Conservation (phyloP, 2,329 filamentous ascomycete species). For the Cercospora zeina region DNA sequence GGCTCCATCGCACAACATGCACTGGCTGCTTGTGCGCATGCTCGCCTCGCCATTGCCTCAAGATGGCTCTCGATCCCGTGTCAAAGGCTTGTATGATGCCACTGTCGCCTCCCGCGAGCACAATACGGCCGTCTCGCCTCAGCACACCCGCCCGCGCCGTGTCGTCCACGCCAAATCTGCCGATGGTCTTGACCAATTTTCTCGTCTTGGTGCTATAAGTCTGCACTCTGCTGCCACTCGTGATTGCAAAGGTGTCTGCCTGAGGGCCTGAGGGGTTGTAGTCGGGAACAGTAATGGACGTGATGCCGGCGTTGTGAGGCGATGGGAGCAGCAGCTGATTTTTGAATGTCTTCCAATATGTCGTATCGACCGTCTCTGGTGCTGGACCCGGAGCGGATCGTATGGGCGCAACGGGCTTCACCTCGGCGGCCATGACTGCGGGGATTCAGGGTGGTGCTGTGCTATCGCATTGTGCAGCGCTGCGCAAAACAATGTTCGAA, state of each 20-base stretch:
- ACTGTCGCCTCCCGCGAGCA: slow-evolving; percentile 88
- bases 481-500: neutral
- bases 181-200: slow-evolving; percentile 90
- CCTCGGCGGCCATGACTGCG: slow-evolving; percentile 74
- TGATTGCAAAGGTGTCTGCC: slow-evolving; percentile 80
- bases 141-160: slow-evolving; percentile 88
- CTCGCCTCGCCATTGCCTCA: slow-evolving; percentile 79
- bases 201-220: slow-evolving; percentile 90
- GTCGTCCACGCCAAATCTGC: slow-evolving; percentile 76
- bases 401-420: slow-evolving; percentile 74
- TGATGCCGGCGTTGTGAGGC: slow-evolving; percentile 84
- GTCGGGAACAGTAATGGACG: slow-evolving; percentile 65
- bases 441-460: neutral
- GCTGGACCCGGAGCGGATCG: slow-evolving; percentile 82
- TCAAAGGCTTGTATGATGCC: slow-evolving; percentile 96
- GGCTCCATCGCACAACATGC: slow-evolving; percentile 90
- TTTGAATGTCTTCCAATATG: slow-evolving; percentile 95
- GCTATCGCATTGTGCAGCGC: slow-evolving; percentile 9
- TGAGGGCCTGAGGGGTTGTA: slow-evolving; percentile 40
- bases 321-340: slow-evolving; percentile 87
- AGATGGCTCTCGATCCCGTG: slow-evolving; percentile 79
- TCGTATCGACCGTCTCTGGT: slow-evolving; percentile 84
- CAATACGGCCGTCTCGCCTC: slow-evolving; percentile 79
- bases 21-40: slow-evolving; percentile 78
- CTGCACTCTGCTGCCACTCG: slow-evolving; percentile 89